Percentiles rank a stretch among this genome's conserved stretches.
Evolutionary conservation across 208 protist genomes (phyloP).

Genomic region (Phytomonas sp.): DNA sequence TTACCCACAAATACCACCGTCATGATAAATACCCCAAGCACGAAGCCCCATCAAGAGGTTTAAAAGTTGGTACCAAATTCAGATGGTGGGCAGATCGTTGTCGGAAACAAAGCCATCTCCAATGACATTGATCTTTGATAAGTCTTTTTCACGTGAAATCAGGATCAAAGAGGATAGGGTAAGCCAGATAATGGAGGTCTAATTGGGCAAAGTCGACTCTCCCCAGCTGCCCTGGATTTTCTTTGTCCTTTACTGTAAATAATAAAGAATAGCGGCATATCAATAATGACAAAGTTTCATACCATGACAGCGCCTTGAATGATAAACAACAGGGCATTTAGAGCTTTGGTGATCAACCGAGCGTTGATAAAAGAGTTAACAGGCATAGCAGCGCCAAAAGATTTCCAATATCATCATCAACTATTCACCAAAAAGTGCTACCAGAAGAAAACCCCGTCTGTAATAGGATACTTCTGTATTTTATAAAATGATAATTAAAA

Average conservation of each 20-base stretch:
- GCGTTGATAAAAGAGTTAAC: constrained; percentile 61
- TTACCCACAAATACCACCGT: constrained; percentile 67
- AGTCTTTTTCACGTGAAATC: constrained; percentile 76
- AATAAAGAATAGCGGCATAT: constrained; percentile 47
- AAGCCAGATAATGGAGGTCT: constrained; percentile 46
- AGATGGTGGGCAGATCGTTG: constrained; percentile 60
- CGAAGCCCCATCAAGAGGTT: constrained; percentile 45
- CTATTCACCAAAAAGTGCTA: constrained; percentile 51
- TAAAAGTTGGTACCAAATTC: constrained; percentile 56
- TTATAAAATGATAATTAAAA: constrained; percentile 46
- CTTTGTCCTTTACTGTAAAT: constrained; percentile 57
- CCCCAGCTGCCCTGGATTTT: constrained; percentile 67
- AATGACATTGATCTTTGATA: constrained; percentile 69
- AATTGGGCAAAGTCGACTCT: constrained; percentile 43
- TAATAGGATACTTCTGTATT: constrained; percentile 36
- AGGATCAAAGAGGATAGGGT: constrained; percentile 67
- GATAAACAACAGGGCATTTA: constrained; percentile 33
- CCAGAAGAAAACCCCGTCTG: constrained; percentile 52
- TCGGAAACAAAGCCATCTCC: constrained; percentile 45
- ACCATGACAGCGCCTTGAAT: constrained; percentile 46
- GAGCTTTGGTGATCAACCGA: constrained; percentile 51
- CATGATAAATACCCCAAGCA: constrained; percentile 66
- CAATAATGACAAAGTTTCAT: constrained; percentile 54
- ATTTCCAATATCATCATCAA: constrained; percentile 67
- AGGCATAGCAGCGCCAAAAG: constrained; percentile 73